Evolutionary conservation across 352 stramenopile genomes (phyloP).

Genomic region (Globisporangium lucens): DNA sequence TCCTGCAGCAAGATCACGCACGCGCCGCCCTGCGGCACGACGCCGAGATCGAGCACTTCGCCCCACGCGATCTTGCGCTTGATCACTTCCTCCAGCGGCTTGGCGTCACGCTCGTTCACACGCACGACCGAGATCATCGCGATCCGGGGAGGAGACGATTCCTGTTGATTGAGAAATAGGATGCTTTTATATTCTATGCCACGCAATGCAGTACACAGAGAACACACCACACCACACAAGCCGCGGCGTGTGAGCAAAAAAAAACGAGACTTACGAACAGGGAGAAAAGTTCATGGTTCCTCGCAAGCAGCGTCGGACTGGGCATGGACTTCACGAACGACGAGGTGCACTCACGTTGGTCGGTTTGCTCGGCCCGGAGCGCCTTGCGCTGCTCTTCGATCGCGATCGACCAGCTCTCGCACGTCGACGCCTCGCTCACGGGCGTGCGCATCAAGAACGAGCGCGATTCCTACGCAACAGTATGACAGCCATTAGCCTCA

Average conservation of each 20-base stretch:
- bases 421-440: conserved; percentile 68
- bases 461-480: conserved; percentile 41
- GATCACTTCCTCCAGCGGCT: conserved; percentile 64
- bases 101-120: conserved; percentile 53
- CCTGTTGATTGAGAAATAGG: conserved; percentile 65
- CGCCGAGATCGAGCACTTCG: conserved; percentile 62
- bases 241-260: conserved; percentile 18
- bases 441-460: conserved; percentile 75
- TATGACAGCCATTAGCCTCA: background rate
- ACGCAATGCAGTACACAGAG: conserved; percentile 7
- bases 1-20: conserved; percentile 79
- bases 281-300: conserved; percentile 77
- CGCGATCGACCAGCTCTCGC: conserved; percentile 80
- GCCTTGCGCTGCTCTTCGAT: conserved; percentile 84
- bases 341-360: conserved; percentile 48
- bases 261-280: conserved; percentile 65
- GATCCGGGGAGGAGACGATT: conserved; percentile 63
- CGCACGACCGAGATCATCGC: conserved; percentile 77
- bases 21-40: conserved; percentile 73
- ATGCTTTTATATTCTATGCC: conserved; percentile 73
- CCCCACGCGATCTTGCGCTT: conserved; percentile 69
- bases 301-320: conserved; percentile 65
- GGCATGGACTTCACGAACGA: conserved; percentile 44
- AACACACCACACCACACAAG: conserved; percentile 14
- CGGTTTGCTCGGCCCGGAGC: conserved; percentile 40